These are phyloP conservation scores for Apiotrichum gamsii DNA, from an alignment of 1,284 basidiomycete species.

Conservation along the genomic window DNA sequence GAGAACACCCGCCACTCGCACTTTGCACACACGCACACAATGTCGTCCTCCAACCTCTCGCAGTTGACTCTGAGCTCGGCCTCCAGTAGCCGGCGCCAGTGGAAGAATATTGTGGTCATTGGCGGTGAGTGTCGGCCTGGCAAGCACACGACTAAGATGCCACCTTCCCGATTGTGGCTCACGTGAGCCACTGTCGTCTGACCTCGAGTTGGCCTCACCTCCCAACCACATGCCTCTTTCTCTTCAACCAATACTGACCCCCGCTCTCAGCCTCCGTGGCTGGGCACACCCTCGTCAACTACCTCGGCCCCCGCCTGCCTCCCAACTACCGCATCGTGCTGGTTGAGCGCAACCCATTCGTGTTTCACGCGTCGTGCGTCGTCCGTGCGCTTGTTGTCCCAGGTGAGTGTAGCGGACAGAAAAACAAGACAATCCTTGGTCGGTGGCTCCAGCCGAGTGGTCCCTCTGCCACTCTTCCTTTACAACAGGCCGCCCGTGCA, in stretches of 20 bases:
- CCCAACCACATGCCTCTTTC: not conserved
- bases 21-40: not conserved
- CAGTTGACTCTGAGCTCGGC: not conserved
- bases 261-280: conserved; percentile 31
- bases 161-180: not conserved
- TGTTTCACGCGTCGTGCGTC: conserved; percentile 44
- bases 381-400: conserved; percentile 47
- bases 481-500: no score
- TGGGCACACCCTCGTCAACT: conserved; percentile 39
- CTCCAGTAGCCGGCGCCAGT: not conserved
- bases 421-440: no score
- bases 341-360: conserved; percentile 46
- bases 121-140: conserved; percentile 27
- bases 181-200: not conserved
- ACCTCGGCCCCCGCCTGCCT: conserved; percentile 41
- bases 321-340: conserved; percentile 47
- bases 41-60: not conserved
- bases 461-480: no score
- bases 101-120: conserved; percentile 38
- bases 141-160: no score
- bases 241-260: not conserved
- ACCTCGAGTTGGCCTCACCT: not conserved
- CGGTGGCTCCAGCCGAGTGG: no score
- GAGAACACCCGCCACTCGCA: no score
- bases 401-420: no score